A percentile compares a stretch with the other conserved stretches of the same genome.
Conservation (phyloP, 495 filamentous ascomycete species). For the Hypoxylon fuscum region DNA sequence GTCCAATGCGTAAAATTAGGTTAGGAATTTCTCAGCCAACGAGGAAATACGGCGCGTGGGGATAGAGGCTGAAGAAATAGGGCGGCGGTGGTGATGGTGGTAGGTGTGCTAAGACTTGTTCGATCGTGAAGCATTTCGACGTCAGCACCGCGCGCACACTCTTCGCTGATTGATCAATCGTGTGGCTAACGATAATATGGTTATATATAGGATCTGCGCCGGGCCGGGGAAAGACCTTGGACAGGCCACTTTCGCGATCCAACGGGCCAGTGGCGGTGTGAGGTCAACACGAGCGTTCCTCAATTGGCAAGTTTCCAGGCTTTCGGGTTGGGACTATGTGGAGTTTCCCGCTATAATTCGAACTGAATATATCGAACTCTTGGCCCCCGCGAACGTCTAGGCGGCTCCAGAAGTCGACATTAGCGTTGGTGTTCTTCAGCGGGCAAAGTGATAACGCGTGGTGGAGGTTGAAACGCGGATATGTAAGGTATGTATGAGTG, state of each 20-base stretch:
- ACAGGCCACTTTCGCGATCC: slow-evolving; percentile 24
- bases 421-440: slow-evolving; percentile 28
- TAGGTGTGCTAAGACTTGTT: slow-evolving; percentile 35
- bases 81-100: slow-evolving; percentile 28
- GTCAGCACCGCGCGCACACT: slow-evolving; percentile 40
- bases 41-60: slow-evolving; percentile 21
- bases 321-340: slow-evolving; percentile 35
- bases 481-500: slow-evolving; percentile 3
- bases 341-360: slow-evolving; percentile 32
- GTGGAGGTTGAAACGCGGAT: slow-evolving; percentile 7
- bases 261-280: slow-evolving; percentile 37
- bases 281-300: slow-evolving; percentile 35
- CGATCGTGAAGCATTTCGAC: slow-evolving; percentile 49
- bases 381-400: slow-evolving; percentile 38
- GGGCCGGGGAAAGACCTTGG: slow-evolving; percentile 22
- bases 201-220: slow-evolving; percentile 42
- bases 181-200: slow-evolving; percentile 20
- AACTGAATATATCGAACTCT: slow-evolving; percentile 19
- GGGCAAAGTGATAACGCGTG: slow-evolving; percentile 9
- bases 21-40: slow-evolving; percentile 22
- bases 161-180: slow-evolving; percentile 22
- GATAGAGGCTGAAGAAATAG: slow-evolving; percentile 27
- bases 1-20: slow-evolving; percentile 22
- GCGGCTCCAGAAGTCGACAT: slow-evolving; percentile 37
- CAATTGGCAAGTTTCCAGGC: slow-evolving; percentile 34